Base-by-base conservation (phyloP, 805 yeast genomes). In the Schizosaccharomyces cryophilus region DNA sequence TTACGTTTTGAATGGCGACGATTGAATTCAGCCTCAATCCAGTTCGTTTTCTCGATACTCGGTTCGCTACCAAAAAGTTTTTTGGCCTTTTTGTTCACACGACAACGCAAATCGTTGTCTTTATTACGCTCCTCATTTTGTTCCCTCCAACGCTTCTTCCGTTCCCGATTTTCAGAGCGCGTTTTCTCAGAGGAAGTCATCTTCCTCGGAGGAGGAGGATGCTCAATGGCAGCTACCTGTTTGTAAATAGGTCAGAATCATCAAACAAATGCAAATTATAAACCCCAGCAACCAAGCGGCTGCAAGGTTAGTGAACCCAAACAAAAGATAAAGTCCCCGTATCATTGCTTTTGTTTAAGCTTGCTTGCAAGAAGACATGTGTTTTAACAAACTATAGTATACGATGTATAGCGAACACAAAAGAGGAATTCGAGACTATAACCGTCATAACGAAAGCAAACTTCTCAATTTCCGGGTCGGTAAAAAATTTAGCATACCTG, bases 71-170 rank as follows among this genome's bases (percentile, higher is more conserved):
- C 93, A 72, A 80, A 88, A 65, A 83, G 71, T 21, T 71, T 72
- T 47, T 73, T 74, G 0, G 96, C 96, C 51, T 93, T 75, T 65
- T 83, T 83, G 64, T 79, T 77, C 24, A 90, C 82, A 61, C 97
- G 75, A 0, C 85, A 80, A 61, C 95, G 76, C 61, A 90, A 73
- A 68, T 90, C 97, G 66, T 87, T 84, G 69, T 88, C 95, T 72
- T 86, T 83, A 70, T 89, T 89, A 65, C 93, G 76, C 63, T 83
- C 83, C 7, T 79, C 78, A 68, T 90, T 87, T 31, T 80, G 82
- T 64, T 81, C 89, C 67, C 95, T 76, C 95, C 95, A 87, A 65
- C 79, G 78, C 72, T 84, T 82, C 72, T 87, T 87, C 24, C 95
- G 74, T 61, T 81, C 85, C 59, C 95, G 74, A 67, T 87, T 87